phyloP scores from a whole-genome alignment of 192 early-diverging fungal species.

The Entomortierella parvispora region DNA sequence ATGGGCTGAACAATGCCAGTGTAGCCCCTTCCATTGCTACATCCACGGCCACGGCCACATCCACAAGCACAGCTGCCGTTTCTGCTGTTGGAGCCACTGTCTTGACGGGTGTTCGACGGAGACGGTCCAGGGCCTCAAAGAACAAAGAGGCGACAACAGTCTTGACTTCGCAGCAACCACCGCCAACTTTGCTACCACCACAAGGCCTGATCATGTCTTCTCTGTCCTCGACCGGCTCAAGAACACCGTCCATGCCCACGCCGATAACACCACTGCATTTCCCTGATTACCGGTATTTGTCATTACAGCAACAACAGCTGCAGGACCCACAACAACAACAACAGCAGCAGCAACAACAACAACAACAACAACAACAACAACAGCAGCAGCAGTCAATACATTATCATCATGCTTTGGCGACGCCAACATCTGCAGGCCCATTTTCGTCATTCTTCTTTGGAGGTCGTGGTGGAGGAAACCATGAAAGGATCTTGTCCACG shows the following conservation, averaged over 20 bases:
- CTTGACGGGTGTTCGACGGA: not conserved
- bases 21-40: no score
- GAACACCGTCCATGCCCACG: conserved; percentile 10
- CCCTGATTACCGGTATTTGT: not conserved
- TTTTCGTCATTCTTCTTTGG: no score
- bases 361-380: conserved; percentile 2
- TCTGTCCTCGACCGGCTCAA: not conserved
- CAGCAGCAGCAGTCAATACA: not conserved
- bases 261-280: conserved; percentile 15
- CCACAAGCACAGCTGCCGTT: no score
- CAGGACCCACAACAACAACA: conserved; percentile 4
- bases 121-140: conserved; percentile 8
- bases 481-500: not conserved
- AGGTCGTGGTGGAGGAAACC: no score
- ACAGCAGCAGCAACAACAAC: not conserved
- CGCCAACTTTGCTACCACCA: not conserved
- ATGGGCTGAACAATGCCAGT: no score
- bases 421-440: no score
- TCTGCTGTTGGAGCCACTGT: no score
- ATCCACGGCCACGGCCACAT: no score
- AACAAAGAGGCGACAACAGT: not conserved
- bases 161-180: not conserved
- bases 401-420: not conserved
- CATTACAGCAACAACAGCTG: not conserved
- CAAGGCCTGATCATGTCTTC: not conserved